These are phyloP conservation scores for Apiospora koreana DNA, from an alignment of 2,329 filamentous ascomycete species.

Conservation along the genomic window DNA sequence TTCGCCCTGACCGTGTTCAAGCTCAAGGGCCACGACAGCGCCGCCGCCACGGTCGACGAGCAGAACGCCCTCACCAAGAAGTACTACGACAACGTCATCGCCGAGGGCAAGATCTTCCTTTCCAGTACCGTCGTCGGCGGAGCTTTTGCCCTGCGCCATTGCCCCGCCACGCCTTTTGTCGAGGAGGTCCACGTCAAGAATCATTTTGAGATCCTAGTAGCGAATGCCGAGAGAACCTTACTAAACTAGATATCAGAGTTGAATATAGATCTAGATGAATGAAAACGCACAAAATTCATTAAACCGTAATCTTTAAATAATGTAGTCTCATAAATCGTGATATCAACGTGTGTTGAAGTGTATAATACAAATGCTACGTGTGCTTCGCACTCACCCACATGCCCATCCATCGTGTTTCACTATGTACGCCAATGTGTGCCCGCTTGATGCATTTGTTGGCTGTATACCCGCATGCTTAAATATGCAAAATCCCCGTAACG, in stretches of 20 bases:
- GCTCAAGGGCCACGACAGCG: slow-evolving; percentile 46
- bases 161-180: slow-evolving; percentile 69
- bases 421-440: not conserved
- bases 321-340: not conserved
- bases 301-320: not conserved
- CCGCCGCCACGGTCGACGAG: slow-evolving; percentile 39
- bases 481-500: no score
- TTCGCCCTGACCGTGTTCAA: slow-evolving; percentile 82
- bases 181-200: slow-evolving; percentile 72
- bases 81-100: slow-evolving; percentile 76
- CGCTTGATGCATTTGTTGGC: not conserved
- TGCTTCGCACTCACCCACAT: not conserved
- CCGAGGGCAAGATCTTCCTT: slow-evolving; percentile 75
- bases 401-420: not conserved
- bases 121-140: slow-evolving; percentile 75
- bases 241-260: slow-evolving; percentile 5
- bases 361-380: not conserved
- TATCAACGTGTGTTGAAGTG: not conserved
- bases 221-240: slow-evolving; percentile 59
- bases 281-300: not conserved
- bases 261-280: not conserved
- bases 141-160: slow-evolving; percentile 77
- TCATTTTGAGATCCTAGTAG: slow-evolving; percentile 74
- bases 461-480: not conserved
- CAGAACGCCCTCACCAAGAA: slow-evolving; percentile 70